A percentile compares a stretch with the other conserved stretches of the same genome.
These are phyloP conservation scores for Nepenthes gracilis DNA, from an alignment of 148 eudicot genomes.

Conservation along the genomic window DNA sequence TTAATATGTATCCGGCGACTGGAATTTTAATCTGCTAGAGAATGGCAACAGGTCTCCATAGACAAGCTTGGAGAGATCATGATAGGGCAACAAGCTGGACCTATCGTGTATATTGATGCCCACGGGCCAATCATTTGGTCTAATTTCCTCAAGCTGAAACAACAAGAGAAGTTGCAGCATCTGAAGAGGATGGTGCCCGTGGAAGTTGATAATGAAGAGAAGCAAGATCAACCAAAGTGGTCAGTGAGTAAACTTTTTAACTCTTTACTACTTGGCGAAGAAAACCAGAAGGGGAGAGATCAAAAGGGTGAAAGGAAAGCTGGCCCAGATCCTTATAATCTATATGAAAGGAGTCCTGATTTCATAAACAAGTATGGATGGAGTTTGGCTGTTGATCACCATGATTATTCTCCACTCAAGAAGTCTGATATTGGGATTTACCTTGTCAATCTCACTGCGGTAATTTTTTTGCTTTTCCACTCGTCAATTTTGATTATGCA, in stretches of 20 bases:
- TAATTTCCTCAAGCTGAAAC: constrained; percentile 30
- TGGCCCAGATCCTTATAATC: constrained; percentile 46
- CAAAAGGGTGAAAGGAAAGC: constrained; percentile 3
- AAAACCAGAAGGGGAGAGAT: constrained; percentile 13
- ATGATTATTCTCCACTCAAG: constrained; percentile 46
- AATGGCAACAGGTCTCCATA: constrained; percentile 37
- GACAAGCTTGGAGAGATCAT: constrained; percentile 33
- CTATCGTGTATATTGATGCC: constrained; percentile 45
- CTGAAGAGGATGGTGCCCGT: constrained; percentile 29
- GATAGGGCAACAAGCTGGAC: constrained; percentile 43
- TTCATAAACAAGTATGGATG: constrained; percentile 67
- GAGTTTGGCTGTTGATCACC: constrained; percentile 50
- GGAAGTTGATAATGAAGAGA: constrained; percentile 9
- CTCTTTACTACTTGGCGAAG: constrained; percentile 25
- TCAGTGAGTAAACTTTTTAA: constrained; percentile 32
- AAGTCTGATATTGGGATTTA: constrained; percentile 46
- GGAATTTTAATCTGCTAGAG: not conserved
- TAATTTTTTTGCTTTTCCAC: constrained; percentile 12
- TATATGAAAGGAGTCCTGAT: constrained; percentile 43
- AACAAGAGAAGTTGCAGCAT: constrained; percentile 28
- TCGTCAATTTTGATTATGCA: not conserved
- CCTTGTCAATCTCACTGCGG: constrained; percentile 76
- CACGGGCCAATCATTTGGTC: constrained; percentile 47
- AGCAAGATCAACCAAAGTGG: constrained; percentile 26
- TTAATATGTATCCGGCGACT: not conserved